A percentile compares a stretch with the other conserved stretches of the same genome.
Evolutionary conservation across 208 protist genomes (phyloP).

Genomic region (Leishmania martiniquensis): DNA sequence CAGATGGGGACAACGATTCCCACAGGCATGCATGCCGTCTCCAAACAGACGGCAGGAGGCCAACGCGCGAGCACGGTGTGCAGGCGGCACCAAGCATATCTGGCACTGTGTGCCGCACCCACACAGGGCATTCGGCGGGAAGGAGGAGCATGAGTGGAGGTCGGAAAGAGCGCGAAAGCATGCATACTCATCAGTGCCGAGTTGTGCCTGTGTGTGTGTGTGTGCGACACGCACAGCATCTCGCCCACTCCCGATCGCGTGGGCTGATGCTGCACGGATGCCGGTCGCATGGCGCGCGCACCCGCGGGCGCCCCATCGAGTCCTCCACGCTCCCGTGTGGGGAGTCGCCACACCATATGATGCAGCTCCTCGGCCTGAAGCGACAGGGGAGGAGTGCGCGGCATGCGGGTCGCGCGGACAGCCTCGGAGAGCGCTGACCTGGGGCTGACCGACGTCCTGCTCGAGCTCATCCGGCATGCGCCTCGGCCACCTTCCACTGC

Average conservation of each 20-base stretch:
- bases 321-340: neutral
- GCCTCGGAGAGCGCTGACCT: neutral
- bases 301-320: neutral
- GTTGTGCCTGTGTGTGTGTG: too few relatives aligned
- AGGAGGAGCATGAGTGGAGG: neutral
- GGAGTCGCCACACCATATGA: neutral
- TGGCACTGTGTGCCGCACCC: neutral
- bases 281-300: neutral
- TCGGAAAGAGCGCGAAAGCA: neutral
- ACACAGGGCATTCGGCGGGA: neutral
- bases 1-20: neutral
- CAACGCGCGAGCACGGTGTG: neutral
- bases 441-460: neutral
- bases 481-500: neutral
- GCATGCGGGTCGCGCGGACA: neutral
- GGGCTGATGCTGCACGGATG: neutral
- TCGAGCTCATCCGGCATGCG: neutral
- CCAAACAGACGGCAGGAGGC: neutral
- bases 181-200: neutral
- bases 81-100: neutral
- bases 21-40: neutral
- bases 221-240: neutral
- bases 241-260: neutral
- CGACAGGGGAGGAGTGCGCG: neutral
- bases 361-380: neutral